phyloP scores from a whole-genome alignment of 768 basidiomycete genomes.

The Tephrocybe rancida region DNA sequence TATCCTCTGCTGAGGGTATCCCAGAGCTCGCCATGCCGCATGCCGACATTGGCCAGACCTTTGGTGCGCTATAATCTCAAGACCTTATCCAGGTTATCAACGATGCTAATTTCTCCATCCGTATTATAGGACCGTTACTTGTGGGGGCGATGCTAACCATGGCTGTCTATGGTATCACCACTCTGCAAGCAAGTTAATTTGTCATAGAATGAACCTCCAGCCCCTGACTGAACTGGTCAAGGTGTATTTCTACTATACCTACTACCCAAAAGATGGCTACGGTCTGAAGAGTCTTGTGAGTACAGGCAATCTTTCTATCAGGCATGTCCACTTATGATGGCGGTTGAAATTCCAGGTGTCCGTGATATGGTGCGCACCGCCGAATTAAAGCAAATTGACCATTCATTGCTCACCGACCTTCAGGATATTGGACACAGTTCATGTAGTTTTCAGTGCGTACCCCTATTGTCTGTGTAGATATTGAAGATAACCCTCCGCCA shows the following conservation, averaged over 20 bases:
- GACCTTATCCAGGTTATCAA: too few relatives aligned
- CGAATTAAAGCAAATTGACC: background rate
- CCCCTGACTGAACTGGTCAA: constrained; percentile 15
- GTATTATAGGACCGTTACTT: constrained; percentile 42
- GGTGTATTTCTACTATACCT: constrained; percentile 45
- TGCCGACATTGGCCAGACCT: constrained; percentile 27
- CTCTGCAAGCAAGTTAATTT: constrained; percentile 34
- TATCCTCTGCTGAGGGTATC: background rate
- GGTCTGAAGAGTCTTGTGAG: constrained; percentile 37
- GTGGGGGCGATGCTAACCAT: constrained; percentile 37
- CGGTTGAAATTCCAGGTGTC: constrained; percentile 27
- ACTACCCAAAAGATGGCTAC: constrained; percentile 38
- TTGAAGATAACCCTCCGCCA: constrained; percentile 16
- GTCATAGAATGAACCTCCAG: background rate
- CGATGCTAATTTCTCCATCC: background rate
- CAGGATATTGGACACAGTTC: constrained; percentile 43
- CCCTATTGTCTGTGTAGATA: background rate
- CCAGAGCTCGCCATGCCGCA: constrained; percentile 1
- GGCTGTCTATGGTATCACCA: constrained; percentile 45
- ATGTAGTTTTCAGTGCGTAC: constrained; percentile 41
- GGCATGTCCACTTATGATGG: background rate
- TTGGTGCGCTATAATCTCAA: constrained; percentile 25
- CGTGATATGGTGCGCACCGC: constrained; percentile 31
- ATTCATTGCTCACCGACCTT: background rate
- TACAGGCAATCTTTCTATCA: background rate